Evolutionary conservation across 176 grass and related monocot species (phyloP), one percentile per base, ranked within the genome.

Genomic region (Eleusine indica): DNA sequence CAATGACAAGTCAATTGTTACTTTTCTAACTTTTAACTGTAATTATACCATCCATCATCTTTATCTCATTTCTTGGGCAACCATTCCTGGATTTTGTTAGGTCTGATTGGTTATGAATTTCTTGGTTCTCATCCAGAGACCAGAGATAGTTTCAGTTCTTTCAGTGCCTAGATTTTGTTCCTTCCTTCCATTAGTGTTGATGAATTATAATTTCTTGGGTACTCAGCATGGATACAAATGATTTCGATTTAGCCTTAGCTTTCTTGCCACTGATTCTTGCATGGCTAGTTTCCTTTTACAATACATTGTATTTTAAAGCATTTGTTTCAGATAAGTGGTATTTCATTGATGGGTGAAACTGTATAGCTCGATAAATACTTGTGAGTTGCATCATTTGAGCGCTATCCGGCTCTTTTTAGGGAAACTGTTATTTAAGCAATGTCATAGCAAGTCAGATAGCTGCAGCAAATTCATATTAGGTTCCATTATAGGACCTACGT

Each of bases 391-490:
- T 29, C 54, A 22, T 77, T 37, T 60, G 41, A 44, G 29, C 35
- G 12, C 44, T 32, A 52, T 38, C 0, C 51, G 28, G 9, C 9
- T 46, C 12, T 19, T 5, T 49, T 66, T 48, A n/a, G 3, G 3
- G 39, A 60, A 68, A 5, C 15, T 53, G 51, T 21, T 46, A 25
- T 21, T 46, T 29, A 1, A 48, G 17, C 19, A 60, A 14, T 79
- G 5, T 74, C 12, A 13, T 84, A 49, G 25, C 61, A 84, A 80
- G 40, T 29, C 54, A 32, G 76, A 74, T 74, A 35, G 6, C 13
- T 62, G 47, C 76, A 75, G 16, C 30, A 29, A 18, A n/a, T 80
- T 72, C 28, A 2, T 44, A 43, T 53, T 70, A 7, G 32, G 19
- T 10, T 60, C 57, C 15, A 28, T 79, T 77, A 77, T 42, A 72